These are phyloP conservation scores for Pholiota molesta DNA, from an alignment of 768 basidiomycete genomes.

Conservation along the genomic window DNA sequence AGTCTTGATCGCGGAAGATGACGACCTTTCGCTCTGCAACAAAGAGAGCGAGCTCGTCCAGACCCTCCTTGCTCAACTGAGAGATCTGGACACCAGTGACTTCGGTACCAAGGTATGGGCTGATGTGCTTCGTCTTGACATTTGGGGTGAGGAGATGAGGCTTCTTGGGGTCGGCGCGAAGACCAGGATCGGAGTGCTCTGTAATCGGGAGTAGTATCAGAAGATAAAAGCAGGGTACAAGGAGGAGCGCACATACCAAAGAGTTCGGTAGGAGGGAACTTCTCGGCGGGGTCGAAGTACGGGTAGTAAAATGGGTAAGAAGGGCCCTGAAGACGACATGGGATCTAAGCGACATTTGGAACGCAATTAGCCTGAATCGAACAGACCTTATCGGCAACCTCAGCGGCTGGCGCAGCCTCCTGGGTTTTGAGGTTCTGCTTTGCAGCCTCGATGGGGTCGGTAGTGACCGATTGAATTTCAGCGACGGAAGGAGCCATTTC, in stretches of 20 bases:
- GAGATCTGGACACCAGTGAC: constrained; percentile 55
- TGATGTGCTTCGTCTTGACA: constrained; percentile 40
- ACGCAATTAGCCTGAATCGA: neutral
- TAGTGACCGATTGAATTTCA: constrained; percentile 19
- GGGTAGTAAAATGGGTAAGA: constrained; percentile 55
- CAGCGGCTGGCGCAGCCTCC: constrained; percentile 10
- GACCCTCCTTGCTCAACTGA: constrained; percentile 50
- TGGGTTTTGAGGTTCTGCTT: constrained; percentile 18
- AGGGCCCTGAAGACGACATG: constrained; percentile 29
- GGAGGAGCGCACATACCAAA: constrained; percentile 36
- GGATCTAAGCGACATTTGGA: neutral
- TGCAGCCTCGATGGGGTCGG: constrained; percentile 20
- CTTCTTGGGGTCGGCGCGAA: constrained; percentile 51
- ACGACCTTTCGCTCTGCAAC: constrained; percentile 57
- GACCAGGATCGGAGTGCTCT: constrained; percentile 47
- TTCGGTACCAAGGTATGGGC: constrained; percentile 56
- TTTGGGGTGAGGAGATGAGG: constrained; percentile 50
- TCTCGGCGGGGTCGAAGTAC: constrained; percentile 48
- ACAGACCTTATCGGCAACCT: constrained; percentile 17
- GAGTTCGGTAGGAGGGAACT: constrained; percentile 50
- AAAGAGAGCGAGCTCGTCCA: constrained; percentile 55
- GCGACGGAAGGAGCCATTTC: constrained; percentile 36
- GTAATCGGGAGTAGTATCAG: constrained; percentile 1
- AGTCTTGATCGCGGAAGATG: constrained; percentile 62
- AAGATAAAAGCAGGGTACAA: neutral